Evolutionary conservation across 345 rosid species (phyloP), one percentile per base, ranked within the genome.

Genomic region (Lepidium aucheri): DNA sequence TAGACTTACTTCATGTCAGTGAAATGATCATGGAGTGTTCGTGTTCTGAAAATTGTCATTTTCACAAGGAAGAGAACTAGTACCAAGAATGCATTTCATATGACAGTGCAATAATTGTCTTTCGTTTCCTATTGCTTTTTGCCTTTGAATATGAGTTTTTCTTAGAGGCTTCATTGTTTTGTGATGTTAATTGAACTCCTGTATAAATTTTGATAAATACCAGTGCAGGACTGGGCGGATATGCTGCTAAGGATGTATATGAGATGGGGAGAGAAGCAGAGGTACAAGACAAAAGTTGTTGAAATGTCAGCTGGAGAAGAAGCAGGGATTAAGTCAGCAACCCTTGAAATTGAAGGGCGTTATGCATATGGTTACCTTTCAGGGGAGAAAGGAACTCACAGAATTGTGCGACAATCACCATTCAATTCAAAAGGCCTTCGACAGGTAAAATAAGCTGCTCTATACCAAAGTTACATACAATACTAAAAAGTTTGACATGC

Each of bases 201-300:
- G 72, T 63, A 57, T 69, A 62, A 75, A 11, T 49, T 32, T 76
- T 74, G 78, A 79, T 79, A 46, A 57, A 56, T 63, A 78, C 73
- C 94, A 93, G 91, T 77, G 85, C 96, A 93, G 96, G 97, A 93
- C 77, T 93, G 98, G 97, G 96, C 98, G 34, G 98, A 90, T 69
- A 93, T 93, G 94, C 85, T 93, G 77, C 94, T 88, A 52, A 82
- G 97, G 78, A 93, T 93, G 98, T 93, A 90, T 60, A 51, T 79
- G 76, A 93, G 98, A 70, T 93, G 98, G 98, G 97, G 92, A 69
- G 98, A 93, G 85, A 93, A 90, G 74, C 98, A 88, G 51, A 53
- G 83, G 46, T 90, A 93, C 74, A 90, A 86, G 81, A 78, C 89
- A 20, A 84, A 78, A 63, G 83, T 93, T 17, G 97, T 90, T 76